Percentiles rank a stretch among this genome's conserved stretches.
Evolutionary conservation across 2,329 filamentous ascomycete genomes (phyloP).

Genomic region (Aspergillus novoparasiticus): DNA sequence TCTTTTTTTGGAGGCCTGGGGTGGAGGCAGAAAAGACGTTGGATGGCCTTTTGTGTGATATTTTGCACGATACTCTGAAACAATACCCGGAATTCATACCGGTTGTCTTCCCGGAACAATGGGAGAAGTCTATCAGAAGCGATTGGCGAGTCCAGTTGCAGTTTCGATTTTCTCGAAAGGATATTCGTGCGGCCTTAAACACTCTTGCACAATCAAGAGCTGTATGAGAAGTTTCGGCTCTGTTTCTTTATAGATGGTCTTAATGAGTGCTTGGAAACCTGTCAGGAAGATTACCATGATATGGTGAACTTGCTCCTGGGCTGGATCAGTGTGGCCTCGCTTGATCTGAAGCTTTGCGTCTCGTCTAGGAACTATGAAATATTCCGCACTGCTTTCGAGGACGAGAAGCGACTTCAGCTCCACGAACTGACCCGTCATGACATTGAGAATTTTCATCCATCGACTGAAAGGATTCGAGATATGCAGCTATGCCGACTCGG

Average conservation of each 20-base stretch:
- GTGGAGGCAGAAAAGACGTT: too few species aligned
- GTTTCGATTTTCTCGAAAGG: too few species aligned
- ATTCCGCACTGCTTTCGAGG: not conserved
- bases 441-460: not conserved
- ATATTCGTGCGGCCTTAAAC: too few species aligned
- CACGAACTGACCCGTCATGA: not conserved
- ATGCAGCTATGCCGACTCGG: not conserved
- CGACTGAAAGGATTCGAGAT: not conserved
- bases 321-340: not conserved
- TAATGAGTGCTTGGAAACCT: constrained; percentile 17
- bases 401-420: not conserved
- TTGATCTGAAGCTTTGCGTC: not conserved
- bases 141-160: too few species aligned
- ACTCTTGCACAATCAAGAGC: not conserved
- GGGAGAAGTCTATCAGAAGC: too few species aligned
- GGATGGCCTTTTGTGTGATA: too few species aligned
- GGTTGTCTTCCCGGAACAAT: too few species aligned
- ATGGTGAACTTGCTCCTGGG: not conserved
- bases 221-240: constrained; percentile 6
- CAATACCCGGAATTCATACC: too few species aligned
- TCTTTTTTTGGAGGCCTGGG: too few species aligned
- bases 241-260: constrained; percentile 25
- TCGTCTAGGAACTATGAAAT: not conserved
- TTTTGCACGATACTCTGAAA: too few species aligned
- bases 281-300: constrained; percentile 14